These are phyloP conservation scores for Parathielavia appendiculata DNA, from an alignment of 495 filamentous ascomycete species.

Conservation along the genomic window DNA sequence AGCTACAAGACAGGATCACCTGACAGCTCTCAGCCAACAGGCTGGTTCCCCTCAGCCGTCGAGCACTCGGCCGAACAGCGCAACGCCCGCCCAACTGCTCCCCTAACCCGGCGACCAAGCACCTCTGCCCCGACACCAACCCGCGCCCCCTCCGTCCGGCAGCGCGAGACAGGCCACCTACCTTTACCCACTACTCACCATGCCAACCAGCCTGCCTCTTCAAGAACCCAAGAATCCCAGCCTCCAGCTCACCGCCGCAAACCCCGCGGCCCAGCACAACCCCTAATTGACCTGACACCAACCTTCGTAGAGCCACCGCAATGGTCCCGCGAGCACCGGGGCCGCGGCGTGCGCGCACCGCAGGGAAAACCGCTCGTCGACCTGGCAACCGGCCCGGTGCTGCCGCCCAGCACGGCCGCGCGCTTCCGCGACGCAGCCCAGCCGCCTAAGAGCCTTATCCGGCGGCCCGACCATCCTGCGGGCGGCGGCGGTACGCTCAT, in stretches of 20 bases:
- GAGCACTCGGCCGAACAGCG: slow-evolving; percentile 39
- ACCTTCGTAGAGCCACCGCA: slow-evolving; percentile 72
- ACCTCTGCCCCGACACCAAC: slow-evolving; percentile 14
- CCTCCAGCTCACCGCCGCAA: slow-evolving; percentile 1
- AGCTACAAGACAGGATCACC: not conserved
- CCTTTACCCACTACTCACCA: not conserved
- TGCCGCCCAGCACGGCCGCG: not conserved
- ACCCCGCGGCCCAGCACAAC: slow-evolving; percentile 21
- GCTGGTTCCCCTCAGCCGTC: slow-evolving; percentile 45
- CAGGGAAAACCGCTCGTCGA: slow-evolving; percentile 60
- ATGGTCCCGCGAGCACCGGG: slow-evolving; percentile 53
- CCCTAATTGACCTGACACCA: slow-evolving; percentile 72
- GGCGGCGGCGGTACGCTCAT: slow-evolving; percentile 1
- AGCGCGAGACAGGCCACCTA: not conserved
- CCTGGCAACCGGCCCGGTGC: slow-evolving; percentile 28
- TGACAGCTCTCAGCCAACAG: slow-evolving; percentile 22
- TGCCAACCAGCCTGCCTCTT: not conserved
- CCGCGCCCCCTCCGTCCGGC: slow-evolving; percentile 3
- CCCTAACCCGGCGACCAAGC: slow-evolving; percentile 16
- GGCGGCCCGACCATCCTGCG: not conserved
- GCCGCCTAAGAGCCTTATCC: slow-evolving; percentile 10
- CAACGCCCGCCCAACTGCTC: slow-evolving; percentile 18
- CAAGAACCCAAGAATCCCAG: slow-evolving; percentile 6
- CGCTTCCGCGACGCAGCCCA: slow-evolving; percentile 7
- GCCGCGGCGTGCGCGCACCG: slow-evolving; percentile 61